phyloP scores from a whole-genome alignment of 2,329 filamentous ascomycete genomes.

The Aspergillus ochraceus region DNA sequence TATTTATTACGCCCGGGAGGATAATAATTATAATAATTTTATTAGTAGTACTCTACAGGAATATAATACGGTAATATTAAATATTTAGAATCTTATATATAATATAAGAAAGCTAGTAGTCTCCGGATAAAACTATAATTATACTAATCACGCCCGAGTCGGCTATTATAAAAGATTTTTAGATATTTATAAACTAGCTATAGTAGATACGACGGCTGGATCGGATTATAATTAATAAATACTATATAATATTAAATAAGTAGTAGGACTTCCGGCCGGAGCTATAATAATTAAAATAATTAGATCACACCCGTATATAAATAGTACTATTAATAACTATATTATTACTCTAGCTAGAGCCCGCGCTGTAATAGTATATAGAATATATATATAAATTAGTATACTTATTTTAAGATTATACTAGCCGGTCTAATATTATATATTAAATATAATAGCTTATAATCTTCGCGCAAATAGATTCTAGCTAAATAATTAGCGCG shows the following conservation, averaged over 20 bases:
- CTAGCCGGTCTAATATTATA: too few species aligned
- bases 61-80: background rate
- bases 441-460: too few species aligned
- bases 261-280: background rate
- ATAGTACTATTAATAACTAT: background rate
- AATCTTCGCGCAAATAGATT: too few species aligned
- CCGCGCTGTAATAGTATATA: too few species aligned
- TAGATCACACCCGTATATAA: background rate
- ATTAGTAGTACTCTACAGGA: background rate
- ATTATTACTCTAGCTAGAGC: background rate
- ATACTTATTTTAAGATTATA: too few species aligned
- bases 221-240: background rate
- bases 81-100: background rate
- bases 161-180: background rate
- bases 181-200: background rate
- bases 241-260: background rate
- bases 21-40: background rate
- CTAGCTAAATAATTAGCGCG: too few species aligned
- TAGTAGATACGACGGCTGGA: background rate
- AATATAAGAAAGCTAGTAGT: background rate
- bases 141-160: background rate
- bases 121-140: background rate
- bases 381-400: too few species aligned
- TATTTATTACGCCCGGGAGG: background rate
- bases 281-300: background rate